Conservation (phyloP, 2,329 filamentous ascomycete genomes). For the Fusarium sp. region DNA sequence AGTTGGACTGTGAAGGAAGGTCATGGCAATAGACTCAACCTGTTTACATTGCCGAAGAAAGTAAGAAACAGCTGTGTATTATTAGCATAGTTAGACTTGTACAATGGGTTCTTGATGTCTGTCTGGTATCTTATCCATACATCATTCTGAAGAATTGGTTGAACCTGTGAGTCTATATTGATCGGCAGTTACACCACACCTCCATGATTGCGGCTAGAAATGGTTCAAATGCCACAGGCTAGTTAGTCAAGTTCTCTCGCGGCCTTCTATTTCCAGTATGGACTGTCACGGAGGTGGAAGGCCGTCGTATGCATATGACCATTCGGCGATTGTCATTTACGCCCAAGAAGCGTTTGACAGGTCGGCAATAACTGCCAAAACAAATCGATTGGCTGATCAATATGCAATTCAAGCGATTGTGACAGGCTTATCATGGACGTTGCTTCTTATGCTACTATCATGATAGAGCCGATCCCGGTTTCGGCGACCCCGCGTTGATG, state of each 20-base stretch:
- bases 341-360: constrained; percentile 12
- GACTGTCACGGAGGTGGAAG: constrained; percentile 13
- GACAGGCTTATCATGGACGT: constrained; percentile 13
- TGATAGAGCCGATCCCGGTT: background rate
- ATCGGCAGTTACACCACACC: background rate
- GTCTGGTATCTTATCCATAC: background rate
- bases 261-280: constrained; percentile 28
- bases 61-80: constrained; percentile 4
- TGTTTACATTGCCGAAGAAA: background rate
- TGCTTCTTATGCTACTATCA: background rate
- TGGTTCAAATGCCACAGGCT: background rate
- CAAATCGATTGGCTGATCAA: constrained; percentile 2
- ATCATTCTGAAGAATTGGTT: background rate
- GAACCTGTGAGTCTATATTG: background rate
- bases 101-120: background rate
- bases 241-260: constrained; percentile 9
- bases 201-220: constrained; percentile 1
- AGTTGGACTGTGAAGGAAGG: too few species aligned
- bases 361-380: background rate
- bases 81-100: constrained; percentile 13
- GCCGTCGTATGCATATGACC: constrained; percentile 1
- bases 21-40: background rate
- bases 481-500: constrained; percentile 12
- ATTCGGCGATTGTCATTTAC: constrained; percentile 24
- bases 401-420: background rate